phyloP scores from a whole-genome alignment of 495 filamentous ascomycete genomes.

The Hamigera avellanea region DNA sequence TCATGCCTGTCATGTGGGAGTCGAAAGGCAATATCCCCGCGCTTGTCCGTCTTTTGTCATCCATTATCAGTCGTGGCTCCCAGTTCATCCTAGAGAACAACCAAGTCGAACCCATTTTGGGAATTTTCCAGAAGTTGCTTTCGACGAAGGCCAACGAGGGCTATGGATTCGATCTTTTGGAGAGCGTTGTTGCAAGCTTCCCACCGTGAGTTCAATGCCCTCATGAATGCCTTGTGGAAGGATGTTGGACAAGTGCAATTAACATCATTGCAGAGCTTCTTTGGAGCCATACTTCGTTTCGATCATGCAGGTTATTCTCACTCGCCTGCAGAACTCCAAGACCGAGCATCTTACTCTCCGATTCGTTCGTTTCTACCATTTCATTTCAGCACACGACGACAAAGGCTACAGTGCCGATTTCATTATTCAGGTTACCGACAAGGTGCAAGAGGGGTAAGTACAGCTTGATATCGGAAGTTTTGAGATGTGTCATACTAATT shows the following conservation, averaged over 20 bases:
- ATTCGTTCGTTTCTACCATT: constrained; percentile 86
- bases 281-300: constrained; percentile 67
- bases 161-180: constrained; percentile 81
- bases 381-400: constrained; percentile 63
- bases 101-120: constrained; percentile 68
- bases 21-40: constrained; percentile 87
- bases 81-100: constrained; percentile 60
- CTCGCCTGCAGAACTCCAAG: constrained; percentile 61
- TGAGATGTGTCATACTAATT: constrained; percentile 2
- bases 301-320: constrained; percentile 74
- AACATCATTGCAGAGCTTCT: constrained; percentile 29
- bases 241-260: too few species aligned
- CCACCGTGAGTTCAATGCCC: constrained; percentile 48
- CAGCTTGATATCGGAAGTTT: neutral
- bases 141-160: constrained; percentile 61
- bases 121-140: constrained; percentile 85
- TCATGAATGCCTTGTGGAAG: too few species aligned
- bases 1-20: constrained; percentile 74
- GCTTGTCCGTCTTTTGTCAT: constrained; percentile 69
- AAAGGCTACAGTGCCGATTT: constrained; percentile 82
- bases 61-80: constrained; percentile 68
- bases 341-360: constrained; percentile 72
- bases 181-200: constrained; percentile 61
- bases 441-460: constrained; percentile 59
- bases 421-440: constrained; percentile 68